A percentile compares a stretch with the other conserved stretches of the same genome.
These are phyloP conservation scores for Verbena officinalis DNA, from an alignment of 257 asterid genomes.

Conservation along the genomic window DNA sequence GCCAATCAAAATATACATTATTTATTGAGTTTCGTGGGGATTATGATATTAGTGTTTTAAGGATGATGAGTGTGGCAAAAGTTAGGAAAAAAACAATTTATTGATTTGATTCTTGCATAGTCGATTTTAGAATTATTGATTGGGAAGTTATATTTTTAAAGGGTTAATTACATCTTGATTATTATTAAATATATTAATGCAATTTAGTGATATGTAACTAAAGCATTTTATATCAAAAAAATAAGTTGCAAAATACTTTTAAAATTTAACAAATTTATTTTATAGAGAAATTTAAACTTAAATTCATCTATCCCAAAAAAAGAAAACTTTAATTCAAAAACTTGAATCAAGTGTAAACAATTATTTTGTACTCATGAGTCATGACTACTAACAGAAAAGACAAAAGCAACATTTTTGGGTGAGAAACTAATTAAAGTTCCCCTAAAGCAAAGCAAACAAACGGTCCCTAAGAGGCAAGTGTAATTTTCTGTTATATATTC, in stretches of 20 bases:
- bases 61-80: neutral
- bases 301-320: no score
- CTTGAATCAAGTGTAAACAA: neutral
- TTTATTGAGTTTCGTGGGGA: neutral
- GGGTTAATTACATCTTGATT: no score
- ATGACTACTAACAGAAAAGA: neutral
- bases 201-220: no score
- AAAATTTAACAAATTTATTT: no score
- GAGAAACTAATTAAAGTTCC: neutral
- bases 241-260: no score
- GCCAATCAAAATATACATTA: neutral
- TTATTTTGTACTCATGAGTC: neutral
- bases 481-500: no score
- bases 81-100: neutral
- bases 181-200: no score
- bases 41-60: slow-evolving; percentile 4
- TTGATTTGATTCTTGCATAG: no score
- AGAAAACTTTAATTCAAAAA: neutral
- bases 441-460: neutral
- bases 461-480: neutral
- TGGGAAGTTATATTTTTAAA: no score
- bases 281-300: no score
- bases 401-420: neutral
- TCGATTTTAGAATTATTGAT: no score
- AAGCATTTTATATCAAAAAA: no score